These are phyloP conservation scores for Begonia peltatifolia DNA, from an alignment of 306 rosid species.

Conservation along the genomic window DNA sequence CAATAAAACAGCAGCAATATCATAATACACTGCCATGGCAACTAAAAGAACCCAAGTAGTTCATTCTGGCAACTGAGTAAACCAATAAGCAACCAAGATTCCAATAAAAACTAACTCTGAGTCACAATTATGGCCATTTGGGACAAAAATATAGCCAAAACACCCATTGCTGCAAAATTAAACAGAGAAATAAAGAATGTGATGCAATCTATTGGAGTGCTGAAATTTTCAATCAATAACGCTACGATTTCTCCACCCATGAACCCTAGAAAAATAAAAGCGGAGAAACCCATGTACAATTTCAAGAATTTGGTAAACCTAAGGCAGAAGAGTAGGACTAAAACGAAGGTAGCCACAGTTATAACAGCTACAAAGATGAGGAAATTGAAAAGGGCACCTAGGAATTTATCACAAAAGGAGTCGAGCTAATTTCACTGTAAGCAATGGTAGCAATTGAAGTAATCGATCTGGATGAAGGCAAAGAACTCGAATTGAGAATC, in stretches of 20 bases:
- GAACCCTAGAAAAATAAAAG: conserved; percentile 64
- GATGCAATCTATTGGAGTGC: conserved; percentile 60
- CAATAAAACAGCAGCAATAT: conserved; percentile 74
- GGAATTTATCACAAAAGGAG: conserved; percentile 56
- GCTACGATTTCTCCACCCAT: conserved; percentile 82
- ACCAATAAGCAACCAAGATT: conserved; percentile 81
- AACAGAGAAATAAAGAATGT: conserved; percentile 53
- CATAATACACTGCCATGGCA: conserved; percentile 69
- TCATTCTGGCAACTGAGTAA: conserved; percentile 81
- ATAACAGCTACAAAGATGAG: conserved; percentile 58
- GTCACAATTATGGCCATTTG: conserved; percentile 64
- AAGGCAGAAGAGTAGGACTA: conserved; percentile 71
- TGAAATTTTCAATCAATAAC: conserved; percentile 46
- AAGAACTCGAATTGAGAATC: conserved; percentile 47
- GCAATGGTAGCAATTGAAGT: conserved; percentile 80
- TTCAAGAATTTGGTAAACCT: conserved; percentile 70
- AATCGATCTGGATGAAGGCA: conserved; percentile 19
- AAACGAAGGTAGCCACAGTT: conserved; percentile 62
- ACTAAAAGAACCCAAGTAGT: conserved; percentile 76
- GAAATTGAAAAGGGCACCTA: conserved; percentile 78
- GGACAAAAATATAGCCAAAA: conserved; percentile 46
- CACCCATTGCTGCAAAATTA: conserved; percentile 77
- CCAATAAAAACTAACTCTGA: conserved; percentile 65
- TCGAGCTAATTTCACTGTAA: conserved; percentile 70
- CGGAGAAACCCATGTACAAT: conserved; percentile 76